Evolutionary conservation across 2,329 filamentous ascomycete species (phyloP), one percentile per base, ranked within the genome.

Genomic region (Alternaria longipes): DNA sequence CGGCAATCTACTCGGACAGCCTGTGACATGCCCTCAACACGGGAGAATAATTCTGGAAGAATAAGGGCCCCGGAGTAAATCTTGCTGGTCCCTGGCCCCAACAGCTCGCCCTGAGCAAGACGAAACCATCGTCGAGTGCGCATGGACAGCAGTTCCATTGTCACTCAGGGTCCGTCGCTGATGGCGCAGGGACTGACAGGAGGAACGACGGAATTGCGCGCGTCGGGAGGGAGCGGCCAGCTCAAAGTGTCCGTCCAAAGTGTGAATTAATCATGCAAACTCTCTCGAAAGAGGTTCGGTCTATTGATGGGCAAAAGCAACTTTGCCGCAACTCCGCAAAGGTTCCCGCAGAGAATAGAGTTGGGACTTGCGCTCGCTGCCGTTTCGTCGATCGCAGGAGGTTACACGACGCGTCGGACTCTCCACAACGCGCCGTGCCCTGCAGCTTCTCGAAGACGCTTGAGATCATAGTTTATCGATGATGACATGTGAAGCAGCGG

Each of bases 1-100:
- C 69, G 50, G 66, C 60, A 75, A 74, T 76, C 65, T 75, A 73
- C 66, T 70, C 64, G 65, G 66, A 71, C 70, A 70, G 68, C 62
- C 54, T 63, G 56, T 64, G 62, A 70, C 65, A 59, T 64, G 63
- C 66, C 49, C 42, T 50, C 52, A 62, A 65, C 54, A 65, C 71
- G 70, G 66, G 65, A 73, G 71, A 76, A 75, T 60, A 32, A 34
- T 75, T 74, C 70, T 75, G 67, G 73, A 74, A 75, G 51, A 67
- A 73, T 70, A 64, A 69, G 59, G 63, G 59, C 62, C 64, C 59
- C 49, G 60, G 61, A 58, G 54, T 60, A 57, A 60, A 44, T 64
- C 53, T 55, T 60, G 51, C 60, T 56, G 40, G 56, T 56, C 61
- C 63, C 63, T 60, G 56, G 59, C 53, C 47, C 38, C 47, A 61